A percentile compares a stretch with the other conserved stretches of the same genome.
Evolutionary conservation across 768 basidiomycete species (phyloP).

Genomic region (Exsudoporus frostii): DNA sequence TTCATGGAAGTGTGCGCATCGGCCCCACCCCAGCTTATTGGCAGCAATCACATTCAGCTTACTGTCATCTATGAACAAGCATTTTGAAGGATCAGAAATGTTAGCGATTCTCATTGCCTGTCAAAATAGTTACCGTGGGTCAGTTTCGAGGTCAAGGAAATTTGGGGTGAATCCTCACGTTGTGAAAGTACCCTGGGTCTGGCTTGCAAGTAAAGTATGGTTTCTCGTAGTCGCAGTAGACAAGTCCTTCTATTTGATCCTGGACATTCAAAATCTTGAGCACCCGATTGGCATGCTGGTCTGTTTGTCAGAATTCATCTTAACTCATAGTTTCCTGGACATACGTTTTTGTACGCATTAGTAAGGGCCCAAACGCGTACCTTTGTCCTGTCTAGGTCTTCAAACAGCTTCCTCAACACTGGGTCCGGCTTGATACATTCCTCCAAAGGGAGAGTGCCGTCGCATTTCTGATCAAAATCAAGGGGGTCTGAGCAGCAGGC

Average conservation of each 20-base stretch:
- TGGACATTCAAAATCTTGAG: constrained; percentile 68
- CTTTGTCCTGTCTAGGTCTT: constrained; percentile 77
- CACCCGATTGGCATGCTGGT: constrained; percentile 78
- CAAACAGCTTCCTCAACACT: constrained; percentile 57
- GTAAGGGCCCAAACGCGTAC: constrained; percentile 83
- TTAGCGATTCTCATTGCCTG: constrained; percentile 67
- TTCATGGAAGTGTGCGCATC: constrained; percentile 76
- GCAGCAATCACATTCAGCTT: constrained; percentile 67
- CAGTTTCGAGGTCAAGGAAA: not conserved
- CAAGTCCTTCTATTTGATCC: constrained; percentile 70
- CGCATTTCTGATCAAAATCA: constrained; percentile 82
- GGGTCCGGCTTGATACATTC: constrained; percentile 70
- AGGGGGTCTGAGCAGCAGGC: constrained; percentile 58
- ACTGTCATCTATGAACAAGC: constrained; percentile 80
- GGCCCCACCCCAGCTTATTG: constrained; percentile 61
- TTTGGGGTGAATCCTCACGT: constrained; percentile 37
- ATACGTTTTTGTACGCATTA: constrained; percentile 75
- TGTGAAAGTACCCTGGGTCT: constrained; percentile 64
- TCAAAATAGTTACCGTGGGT: not conserved
- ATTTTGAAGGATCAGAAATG: constrained; percentile 62
- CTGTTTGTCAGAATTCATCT: constrained; percentile 4
- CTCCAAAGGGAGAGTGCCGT: constrained; percentile 80
- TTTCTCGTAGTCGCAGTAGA: constrained; percentile 73
- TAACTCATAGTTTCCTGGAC: constrained; percentile 17
- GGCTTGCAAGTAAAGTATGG: constrained; percentile 78